Base-by-base conservation (phyloP, 352 stramenopile species). In the Pythium guiyangense region DNA sequence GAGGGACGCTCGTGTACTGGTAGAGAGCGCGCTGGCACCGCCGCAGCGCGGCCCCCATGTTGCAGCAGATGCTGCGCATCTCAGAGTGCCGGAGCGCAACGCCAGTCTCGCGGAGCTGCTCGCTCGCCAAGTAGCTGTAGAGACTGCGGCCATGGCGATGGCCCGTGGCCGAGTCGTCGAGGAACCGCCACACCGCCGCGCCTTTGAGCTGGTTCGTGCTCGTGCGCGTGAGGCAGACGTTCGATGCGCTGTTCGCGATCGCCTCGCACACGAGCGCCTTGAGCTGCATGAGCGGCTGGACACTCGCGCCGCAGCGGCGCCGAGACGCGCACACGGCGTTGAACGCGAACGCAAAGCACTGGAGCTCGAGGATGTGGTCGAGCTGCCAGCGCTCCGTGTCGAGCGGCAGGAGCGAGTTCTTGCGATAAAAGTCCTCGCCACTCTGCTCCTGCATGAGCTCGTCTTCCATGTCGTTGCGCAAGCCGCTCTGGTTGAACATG, bases 151-250 rank as follows among this genome's bases (percentile, higher is more conserved):
- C 27, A 52, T 31, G 58, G 47, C 61, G 31, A 22, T 81, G 69
- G 6, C 66, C 71, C 22, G 69, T 77, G 37, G 74, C 35, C 12
- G 52, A 64, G 53, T 81, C 71, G 43, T 81, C 66, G 8, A 81
- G 61, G 46, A 74, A 81, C 54, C 59, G 67, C 49, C 56, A 71
- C 27, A 77, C 62, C 6, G 69, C 71, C 22, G 66, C 55, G 39
- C 71, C 71, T 27, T 77, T 76, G 37, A 77, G 71, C 29, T 68
- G 68, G 67, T 80, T 80, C 22, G 71, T 77, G 1, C 59, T 71
- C 17, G 71, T 52, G 27, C 62, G 63, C 11, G 71, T 77, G n/a
- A 81, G 61, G 29, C 71, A 75, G 51, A 81, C 39, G 50, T 80
- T 80, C n/a, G 34, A 48, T 14, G 67, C 43, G 11, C 73, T 52